Evolutionary conservation across 2,329 filamentous ascomycete genomes (phyloP).

Genomic region (Monosporascus sp.): DNA sequence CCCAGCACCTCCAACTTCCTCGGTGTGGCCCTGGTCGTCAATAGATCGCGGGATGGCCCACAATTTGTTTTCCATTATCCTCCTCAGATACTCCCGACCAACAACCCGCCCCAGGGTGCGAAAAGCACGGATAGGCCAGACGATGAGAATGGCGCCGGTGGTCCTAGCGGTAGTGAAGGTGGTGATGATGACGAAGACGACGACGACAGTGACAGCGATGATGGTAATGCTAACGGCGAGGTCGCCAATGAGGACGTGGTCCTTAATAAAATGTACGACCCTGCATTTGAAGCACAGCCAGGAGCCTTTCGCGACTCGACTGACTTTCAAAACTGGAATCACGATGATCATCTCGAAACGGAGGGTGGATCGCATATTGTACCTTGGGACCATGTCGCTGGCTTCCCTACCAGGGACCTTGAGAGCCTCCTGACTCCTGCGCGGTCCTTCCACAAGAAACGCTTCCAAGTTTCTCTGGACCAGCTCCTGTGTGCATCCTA

Average conservation of each 20-base stretch:
- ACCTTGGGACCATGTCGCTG: conserved; percentile 68
- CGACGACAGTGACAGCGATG: conserved; percentile 34
- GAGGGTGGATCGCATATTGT: conserved; percentile 53
- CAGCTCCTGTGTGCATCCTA: conserved; percentile 76
- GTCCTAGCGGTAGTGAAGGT: conserved; percentile 34
- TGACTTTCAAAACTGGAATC: conserved; percentile 40
- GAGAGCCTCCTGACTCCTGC: conserved; percentile 75
- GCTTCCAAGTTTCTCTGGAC: conserved; percentile 78
- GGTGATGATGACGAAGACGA: conserved; percentile 29
- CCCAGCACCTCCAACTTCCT: conserved; percentile 54
- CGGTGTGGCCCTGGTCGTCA: conserved; percentile 68
- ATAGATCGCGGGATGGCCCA: conserved; percentile 70
- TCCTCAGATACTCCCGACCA: conserved; percentile 44
- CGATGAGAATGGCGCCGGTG: conserved; percentile 33
- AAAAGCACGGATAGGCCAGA: conserved; percentile 22
- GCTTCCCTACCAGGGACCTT: conserved; percentile 69
- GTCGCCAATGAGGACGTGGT: conserved; percentile 48
- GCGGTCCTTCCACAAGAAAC: conserved; percentile 70
- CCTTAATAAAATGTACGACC: conserved; percentile 39
- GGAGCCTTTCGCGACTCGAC: conserved; percentile 28
- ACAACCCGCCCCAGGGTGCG: conserved; percentile 27
- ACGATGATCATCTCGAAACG: conserved; percentile 50
- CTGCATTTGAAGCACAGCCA: conserved; percentile 23
- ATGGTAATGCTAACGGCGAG: conserved; percentile 34
- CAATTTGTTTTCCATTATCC: conserved; percentile 86